These are phyloP conservation scores for Phaeosphaeriaceae sp. DNA, from an alignment of 2,329 filamentous ascomycete species.

Conservation along the genomic window DNA sequence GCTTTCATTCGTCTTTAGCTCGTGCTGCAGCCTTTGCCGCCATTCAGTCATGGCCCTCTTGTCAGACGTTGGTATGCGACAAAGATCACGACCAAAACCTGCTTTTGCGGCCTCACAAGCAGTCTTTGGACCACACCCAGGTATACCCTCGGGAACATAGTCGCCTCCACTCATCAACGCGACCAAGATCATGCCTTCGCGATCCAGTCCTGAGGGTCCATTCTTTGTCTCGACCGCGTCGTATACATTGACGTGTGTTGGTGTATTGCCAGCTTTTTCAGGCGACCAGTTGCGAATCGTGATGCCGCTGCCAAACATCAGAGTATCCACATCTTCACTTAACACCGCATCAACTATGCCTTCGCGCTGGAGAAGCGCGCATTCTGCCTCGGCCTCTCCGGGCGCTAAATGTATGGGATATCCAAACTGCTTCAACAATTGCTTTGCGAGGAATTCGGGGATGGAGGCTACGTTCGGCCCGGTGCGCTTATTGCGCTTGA, in stretches of 20 bases:
- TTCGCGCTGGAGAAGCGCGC: slow-evolving; percentile 80
- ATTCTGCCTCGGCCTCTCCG: slow-evolving; percentile 95
- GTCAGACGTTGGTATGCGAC: slow-evolving; percentile 68
- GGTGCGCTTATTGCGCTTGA: slow-evolving; percentile 85
- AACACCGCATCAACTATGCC: slow-evolving; percentile 81
- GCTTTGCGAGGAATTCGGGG: slow-evolving; percentile 79
- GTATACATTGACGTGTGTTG: slow-evolving; percentile 88
- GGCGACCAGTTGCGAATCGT: slow-evolving; percentile 85
- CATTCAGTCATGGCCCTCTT: slow-evolving; percentile 68
- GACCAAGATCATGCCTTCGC: slow-evolving; percentile 90
- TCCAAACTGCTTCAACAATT: slow-evolving; percentile 82
- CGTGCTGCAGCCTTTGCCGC: slow-evolving; percentile 74
- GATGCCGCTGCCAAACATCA: slow-evolving; percentile 91
- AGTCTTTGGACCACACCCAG: slow-evolving; percentile 84
- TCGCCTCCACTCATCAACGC: slow-evolving; percentile 96
- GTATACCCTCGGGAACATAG: slow-evolving; percentile 87
- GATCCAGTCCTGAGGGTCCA: slow-evolving; percentile 69
- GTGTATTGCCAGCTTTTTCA: slow-evolving; percentile 71
- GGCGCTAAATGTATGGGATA: slow-evolving; percentile 86
- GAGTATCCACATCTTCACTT: slow-evolving; percentile 94
- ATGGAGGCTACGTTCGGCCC: slow-evolving; percentile 69
- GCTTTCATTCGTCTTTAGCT: slow-evolving; percentile 83
- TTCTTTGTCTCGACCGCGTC: slow-evolving; percentile 65
- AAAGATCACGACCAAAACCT: slow-evolving; percentile 81
- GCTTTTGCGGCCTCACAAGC: slow-evolving; percentile 90